Evolutionary conservation across 106 monocot species (phyloP).

Genomic region (Allium sativum): DNA sequence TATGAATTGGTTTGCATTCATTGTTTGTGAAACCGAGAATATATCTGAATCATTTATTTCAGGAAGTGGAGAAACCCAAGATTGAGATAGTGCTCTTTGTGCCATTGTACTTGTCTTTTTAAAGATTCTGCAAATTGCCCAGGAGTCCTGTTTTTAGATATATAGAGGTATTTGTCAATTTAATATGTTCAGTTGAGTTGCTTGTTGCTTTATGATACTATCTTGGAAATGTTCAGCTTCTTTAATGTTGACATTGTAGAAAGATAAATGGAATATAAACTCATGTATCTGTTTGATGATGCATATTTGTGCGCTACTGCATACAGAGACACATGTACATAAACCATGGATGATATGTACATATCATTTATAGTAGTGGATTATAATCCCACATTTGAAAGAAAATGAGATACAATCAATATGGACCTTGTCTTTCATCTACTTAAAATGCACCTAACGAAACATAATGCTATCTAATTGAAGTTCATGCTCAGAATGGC

Average conservation of each 20-base stretch:
- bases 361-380: no score
- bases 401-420: no score
- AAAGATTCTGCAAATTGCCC: conserved; percentile 97
- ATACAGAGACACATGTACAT: no score
- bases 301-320: not conserved
- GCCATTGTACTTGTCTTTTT: conserved; percentile 80
- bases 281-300: not conserved
- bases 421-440: no score
- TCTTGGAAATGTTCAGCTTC: not conserved
- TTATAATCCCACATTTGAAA: no score
- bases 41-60: conserved; percentile 20
- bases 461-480: no score
- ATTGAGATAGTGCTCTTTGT: conserved; percentile 78
- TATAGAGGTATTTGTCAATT: not conserved
- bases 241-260: not conserved
- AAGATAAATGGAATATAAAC: not conserved
- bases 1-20: conserved; percentile 11
- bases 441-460: no score
- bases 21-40: conserved; percentile 19
- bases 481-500: no score
- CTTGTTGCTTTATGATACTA: not conserved
- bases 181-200: not conserved
- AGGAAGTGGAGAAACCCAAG: conserved; percentile 46
- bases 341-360: no score
- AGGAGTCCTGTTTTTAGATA: conserved; percentile 58